Evolutionary conservation across 1,139 yeast genomes (phyloP), one percentile per base, ranked within the genome.

Genomic region (Schwanniomyces etchellsii): DNA sequence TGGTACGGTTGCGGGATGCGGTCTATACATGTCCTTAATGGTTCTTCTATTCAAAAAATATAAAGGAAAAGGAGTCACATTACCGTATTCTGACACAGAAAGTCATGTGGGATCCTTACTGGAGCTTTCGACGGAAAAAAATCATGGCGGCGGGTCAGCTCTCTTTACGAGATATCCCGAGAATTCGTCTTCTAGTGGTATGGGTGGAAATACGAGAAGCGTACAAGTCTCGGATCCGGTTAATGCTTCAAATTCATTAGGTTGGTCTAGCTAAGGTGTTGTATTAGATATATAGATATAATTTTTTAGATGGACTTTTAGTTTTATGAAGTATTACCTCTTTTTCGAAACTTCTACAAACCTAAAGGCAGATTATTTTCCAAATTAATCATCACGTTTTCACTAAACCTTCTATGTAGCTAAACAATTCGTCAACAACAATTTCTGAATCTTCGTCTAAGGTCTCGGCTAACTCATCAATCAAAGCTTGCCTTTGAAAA

Each of bases 1-100:
- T 29, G 88, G 88, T 34, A 74, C 83, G n/a, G 74, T 79, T 15
- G 71, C 73, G 16, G 91, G 89, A 33, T 74, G 79, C 35, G 60
- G 70, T 5, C 51, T 70, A 16, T 81, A 79, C 52, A 59, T 80
- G 51, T 59, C 73, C 1, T 58, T 74, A 26, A 67, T 81, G 68
- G 59, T 66, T 24, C 47, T 51, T 24, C 49, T 67, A 33, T 67
- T 67, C 53, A 62, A 54, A 44, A 55, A 58, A 40, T 62, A 46
- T 43, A 64, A 56, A 42, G 60, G 60, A 48, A 54, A 52, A 30
- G 56, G 51, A 32, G 48, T 66, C 32, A 68, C 60, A 41, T 59
- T 67, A 36, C 71, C 70, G 16, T 57, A 64, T 26, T 55, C 68
- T 9, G 74, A 67, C 44, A 45, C 59, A 22, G 74, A 67, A 46